phyloP scores from a whole-genome alignment of 148 eudicot species.

The Spergularia bocconei region DNA sequence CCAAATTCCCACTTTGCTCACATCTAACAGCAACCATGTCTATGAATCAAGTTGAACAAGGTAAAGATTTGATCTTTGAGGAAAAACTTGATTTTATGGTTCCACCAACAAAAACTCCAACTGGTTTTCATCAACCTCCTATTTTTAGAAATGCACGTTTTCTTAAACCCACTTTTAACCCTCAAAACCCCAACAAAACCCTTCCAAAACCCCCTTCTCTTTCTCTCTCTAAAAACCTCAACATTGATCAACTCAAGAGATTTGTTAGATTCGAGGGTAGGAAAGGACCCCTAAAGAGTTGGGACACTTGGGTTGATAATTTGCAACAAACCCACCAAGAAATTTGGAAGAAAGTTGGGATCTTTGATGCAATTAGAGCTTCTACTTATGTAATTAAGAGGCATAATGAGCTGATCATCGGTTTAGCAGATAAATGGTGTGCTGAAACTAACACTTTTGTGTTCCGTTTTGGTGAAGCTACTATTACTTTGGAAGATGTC shows the following conservation, averaged over 20 bases:
- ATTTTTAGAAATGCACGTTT: conserved; percentile 2
- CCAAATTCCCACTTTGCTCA: neutral
- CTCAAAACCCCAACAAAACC: neutral
- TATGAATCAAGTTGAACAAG: too few species aligned
- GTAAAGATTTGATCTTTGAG: neutral
- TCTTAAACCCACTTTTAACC: conserved; percentile 11
- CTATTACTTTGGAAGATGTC: conserved; percentile 38
- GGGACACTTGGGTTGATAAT: conserved; percentile 22
- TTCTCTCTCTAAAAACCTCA: conserved; percentile 1
- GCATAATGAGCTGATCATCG: conserved; percentile 21
- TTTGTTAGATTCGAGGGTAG: conserved; percentile 8
- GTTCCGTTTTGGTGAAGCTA: conserved; percentile 34
- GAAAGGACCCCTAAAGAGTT: neutral
- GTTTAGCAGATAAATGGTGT: conserved; percentile 34
- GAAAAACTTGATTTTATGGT: conserved; percentile 21
- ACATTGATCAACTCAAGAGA: neutral
- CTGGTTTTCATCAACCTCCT: neutral
- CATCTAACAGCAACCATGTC: too few species aligned
- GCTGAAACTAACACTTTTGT: conserved; percentile 29
- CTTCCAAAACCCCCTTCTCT: conserved; percentile 1
- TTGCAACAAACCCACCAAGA: conserved; percentile 10
- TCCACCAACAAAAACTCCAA: neutral
- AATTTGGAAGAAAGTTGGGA: conserved; percentile 20
- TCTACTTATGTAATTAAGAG: conserved; percentile 25
- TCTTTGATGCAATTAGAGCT: conserved; percentile 23